Base-by-base conservation (phyloP, 1,284 basidiomycete genomes). In the Moniliella sp. region DNA sequence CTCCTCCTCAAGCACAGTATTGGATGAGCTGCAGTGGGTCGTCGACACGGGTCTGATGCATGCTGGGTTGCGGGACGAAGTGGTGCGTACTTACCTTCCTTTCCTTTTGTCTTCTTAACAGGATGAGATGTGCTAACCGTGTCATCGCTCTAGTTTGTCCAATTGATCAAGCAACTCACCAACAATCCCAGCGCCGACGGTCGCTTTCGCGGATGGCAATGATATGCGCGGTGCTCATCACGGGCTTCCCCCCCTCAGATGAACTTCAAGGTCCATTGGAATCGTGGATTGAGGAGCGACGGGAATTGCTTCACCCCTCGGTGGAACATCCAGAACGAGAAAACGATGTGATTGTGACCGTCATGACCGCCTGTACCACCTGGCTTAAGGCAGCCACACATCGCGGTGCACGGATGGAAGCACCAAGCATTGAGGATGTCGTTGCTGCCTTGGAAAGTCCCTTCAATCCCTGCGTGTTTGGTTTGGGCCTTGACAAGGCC, bases 401-500 rank as follows among this genome's bases (percentile, higher is more conserved):
- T 18, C 28, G 33, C 4, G 34, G 25, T 2, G n/a, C 30, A 8
- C 13, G 25, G 5, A 10, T 4, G 5, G 5, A 9, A 7, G 25
- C 29, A 14, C 33, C 37, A 12, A 15, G 19, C 4, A 9, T 35
- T 1, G 18, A 5, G n/a, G 37, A 39, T 16, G 23, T 39, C 18
- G 13, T 29, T 11, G 9, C 8, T 4, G 29, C 33, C 10, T 12
- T 18, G 27, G 15, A 30, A 4, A 46, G 78, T 73, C 82, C 83
- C 1, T 91, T 88, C 64, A 78, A 83, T 46, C 81, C 82, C 0
- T 82, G 78, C 1, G 83, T 79, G 0, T 91, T 88, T 51, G 81
- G 81, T 27, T 79, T 84, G 64, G 75, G 77, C 0, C 66, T 91
- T 5, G 75, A 78, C 42, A 73, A 73, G 13, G 75, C 81, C 41